phyloP scores from a whole-genome alignment of 1,284 basidiomycete species.

The Tilletiaria anomala region DNA sequence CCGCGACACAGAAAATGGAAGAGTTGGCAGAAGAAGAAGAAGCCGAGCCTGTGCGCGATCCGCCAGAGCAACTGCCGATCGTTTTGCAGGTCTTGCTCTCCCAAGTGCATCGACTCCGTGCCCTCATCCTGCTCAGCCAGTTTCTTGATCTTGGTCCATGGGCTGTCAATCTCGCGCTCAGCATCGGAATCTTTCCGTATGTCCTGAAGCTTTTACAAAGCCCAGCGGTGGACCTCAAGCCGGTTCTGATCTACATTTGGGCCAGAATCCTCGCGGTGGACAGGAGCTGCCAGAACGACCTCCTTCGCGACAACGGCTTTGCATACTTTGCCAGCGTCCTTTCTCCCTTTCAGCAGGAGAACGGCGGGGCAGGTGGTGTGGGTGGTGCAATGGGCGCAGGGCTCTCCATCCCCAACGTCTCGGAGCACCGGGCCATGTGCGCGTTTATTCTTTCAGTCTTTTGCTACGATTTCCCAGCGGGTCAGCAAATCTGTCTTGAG shows the following conservation, averaged over 20 bases:
- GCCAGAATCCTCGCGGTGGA: conserved; percentile 92
- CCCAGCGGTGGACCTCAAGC: conserved; percentile 81
- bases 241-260: conserved; percentile 99
- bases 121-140: conserved; percentile 87
- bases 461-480: conserved; percentile 69
- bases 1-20: not conserved
- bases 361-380: conserved; percentile 3
- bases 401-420: conserved; percentile 55
- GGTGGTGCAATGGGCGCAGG: conserved; percentile 7
- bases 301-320: conserved; percentile 54
- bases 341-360: conserved; percentile 17
- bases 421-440: conserved; percentile 97
- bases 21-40: conserved; percentile 45
- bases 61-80: conserved; percentile 90
- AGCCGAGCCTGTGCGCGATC: conserved; percentile 49
- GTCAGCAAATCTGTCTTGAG: conserved; percentile 71
- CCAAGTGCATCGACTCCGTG: conserved; percentile 85
- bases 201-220: conserved; percentile 91
- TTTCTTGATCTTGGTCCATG: conserved; percentile 96
- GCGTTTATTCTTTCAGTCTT: conserved; percentile 91
- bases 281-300: conserved; percentile 74
- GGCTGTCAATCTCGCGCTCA: conserved; percentile 90
- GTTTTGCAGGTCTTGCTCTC: conserved; percentile 92
- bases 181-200: conserved; percentile 98
- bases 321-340: conserved; percentile 36